phyloP scores from a whole-genome alignment of 2,329 filamentous ascomycete species.

The Colletotrichum noveboracense region DNA sequence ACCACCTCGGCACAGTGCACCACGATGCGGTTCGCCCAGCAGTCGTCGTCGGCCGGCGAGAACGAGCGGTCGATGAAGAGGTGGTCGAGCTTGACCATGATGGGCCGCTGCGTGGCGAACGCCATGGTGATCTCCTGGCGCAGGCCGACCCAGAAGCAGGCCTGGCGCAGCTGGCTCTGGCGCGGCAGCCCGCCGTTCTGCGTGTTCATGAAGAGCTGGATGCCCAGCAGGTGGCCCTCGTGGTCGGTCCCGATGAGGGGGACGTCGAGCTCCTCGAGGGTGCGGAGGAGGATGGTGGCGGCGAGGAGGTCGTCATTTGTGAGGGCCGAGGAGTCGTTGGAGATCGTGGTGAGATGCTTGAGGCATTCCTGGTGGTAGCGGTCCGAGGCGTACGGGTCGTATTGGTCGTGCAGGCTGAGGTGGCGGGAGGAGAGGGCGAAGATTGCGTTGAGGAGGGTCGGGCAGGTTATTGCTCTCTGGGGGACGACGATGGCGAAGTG shows the following conservation, averaged over 20 bases:
- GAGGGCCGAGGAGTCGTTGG: slow-evolving; percentile 40
- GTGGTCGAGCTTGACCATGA: slow-evolving; percentile 53
- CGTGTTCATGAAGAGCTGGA: slow-evolving; percentile 51
- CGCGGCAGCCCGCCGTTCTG: slow-evolving; percentile 30
- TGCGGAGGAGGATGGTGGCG: slow-evolving; percentile 60
- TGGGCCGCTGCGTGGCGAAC: slow-evolving; percentile 49
- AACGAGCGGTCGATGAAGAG: slow-evolving; percentile 57
- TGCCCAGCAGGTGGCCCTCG: slow-evolving; percentile 51
- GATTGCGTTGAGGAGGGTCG: slow-evolving; percentile 57
- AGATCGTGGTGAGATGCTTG: slow-evolving; percentile 38
- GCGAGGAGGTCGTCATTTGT: slow-evolving; percentile 58
- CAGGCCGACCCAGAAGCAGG: slow-evolving; percentile 62
- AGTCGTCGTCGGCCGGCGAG: slow-evolving; percentile 49
- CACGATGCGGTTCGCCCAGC: slow-evolving; percentile 67
- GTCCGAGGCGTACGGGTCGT: slow-evolving; percentile 54
- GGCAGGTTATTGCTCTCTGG: slow-evolving; percentile 52
- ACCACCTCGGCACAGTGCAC: slow-evolving; percentile 68
- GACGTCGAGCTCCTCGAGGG: slow-evolving; percentile 56
- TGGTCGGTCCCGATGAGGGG: slow-evolving; percentile 43
- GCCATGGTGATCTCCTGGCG: slow-evolving; percentile 66
- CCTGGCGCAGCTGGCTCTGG: slow-evolving; percentile 50
- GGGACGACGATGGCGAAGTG: slow-evolving; percentile 59
- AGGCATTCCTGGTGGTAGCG: slow-evolving; percentile 59
- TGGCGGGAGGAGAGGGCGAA: slow-evolving; percentile 59
- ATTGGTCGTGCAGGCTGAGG: slow-evolving; percentile 45